Evolutionary conservation across 2,329 filamentous ascomycete genomes (phyloP), one percentile per base, ranked within the genome.

Genomic region (Teratosphaeria destructans): DNA sequence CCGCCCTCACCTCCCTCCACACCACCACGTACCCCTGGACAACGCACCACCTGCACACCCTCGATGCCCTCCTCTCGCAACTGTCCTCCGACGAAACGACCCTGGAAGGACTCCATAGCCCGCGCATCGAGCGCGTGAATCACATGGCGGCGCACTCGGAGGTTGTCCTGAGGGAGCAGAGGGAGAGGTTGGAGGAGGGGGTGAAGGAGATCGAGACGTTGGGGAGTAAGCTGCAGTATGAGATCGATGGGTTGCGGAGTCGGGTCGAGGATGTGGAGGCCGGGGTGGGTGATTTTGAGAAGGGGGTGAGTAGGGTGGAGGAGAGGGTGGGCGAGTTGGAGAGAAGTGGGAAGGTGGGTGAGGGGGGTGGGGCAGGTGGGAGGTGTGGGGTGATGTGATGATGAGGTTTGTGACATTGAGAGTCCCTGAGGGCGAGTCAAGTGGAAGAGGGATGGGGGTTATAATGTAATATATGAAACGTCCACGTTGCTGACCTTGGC

Each of bases 221-320:
- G 47, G 85, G 87, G 2, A 90, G 90, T 23, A 92, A 92, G 73
- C 79, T 97, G 59, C 92, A 97, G 68, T 97, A 97, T 73, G 93
- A 96, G 77, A 86, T 96, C 62, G 84, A 87, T 61, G 85, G 85
- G 16, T 77, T 97, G n/a, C 80, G 85, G 55, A 85, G 86, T 55
- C 90, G 90, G 67, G 87, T 96, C 10, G 82, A 89, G 67, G 93
- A 97, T 69, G 88, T 96, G 8, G 91, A 96, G 69, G 88, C 90
- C 62, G 89, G 88, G 0, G 84, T 95, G 0, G 77, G 76, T 11
- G 87, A 91, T 62, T 95, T 95, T 72, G 89, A 92, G 73, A 80
- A 83, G 55, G 88, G 92, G 6, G 74, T 78, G 4, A 64, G 67
- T 34, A 67, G 68, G 59, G 74, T 79, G 4, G 78, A 80, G 63